Evolutionary conservation across 257 asterid genomes (phyloP).

Genomic region (Scutellaria minor): DNA sequence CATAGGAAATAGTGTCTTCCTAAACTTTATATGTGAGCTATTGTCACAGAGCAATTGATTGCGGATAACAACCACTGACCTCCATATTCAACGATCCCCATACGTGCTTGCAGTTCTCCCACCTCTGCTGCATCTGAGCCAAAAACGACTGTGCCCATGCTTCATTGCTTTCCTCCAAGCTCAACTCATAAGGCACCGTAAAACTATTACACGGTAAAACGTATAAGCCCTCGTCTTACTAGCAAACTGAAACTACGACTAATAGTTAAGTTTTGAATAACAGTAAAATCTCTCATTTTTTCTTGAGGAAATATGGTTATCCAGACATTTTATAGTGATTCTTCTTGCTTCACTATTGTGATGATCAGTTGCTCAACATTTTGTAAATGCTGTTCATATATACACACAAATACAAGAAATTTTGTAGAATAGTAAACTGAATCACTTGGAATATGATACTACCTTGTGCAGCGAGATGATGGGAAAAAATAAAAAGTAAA

Average conservation of each 20-base stretch:
- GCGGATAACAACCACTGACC: slow-evolving; percentile 71
- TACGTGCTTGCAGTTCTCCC: slow-evolving; percentile 61
- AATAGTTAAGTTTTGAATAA: not conserved
- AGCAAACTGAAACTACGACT: not conserved
- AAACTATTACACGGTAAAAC: slow-evolving; percentile 50
- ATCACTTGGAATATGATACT: too few species aligned
- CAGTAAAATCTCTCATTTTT: not conserved
- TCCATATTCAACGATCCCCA: slow-evolving; percentile 78
- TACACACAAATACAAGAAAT: not conserved
- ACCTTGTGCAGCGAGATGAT: too few species aligned
- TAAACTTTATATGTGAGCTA: not conserved
- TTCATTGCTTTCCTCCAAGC: slow-evolving; percentile 66
- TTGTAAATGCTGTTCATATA: not conserved
- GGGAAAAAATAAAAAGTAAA: too few species aligned
- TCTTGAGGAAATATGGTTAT: too few species aligned
- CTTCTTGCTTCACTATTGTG: not conserved
- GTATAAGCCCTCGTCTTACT: not conserved
- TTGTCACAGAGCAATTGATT: slow-evolving; percentile 66
- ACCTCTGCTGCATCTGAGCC: slow-evolving; percentile 43
- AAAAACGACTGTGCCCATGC: slow-evolving; percentile 77
- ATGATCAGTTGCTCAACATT: not conserved
- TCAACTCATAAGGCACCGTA: slow-evolving; percentile 77
- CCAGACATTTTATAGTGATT: not conserved
- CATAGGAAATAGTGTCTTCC: not conserved
- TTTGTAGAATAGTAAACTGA: not conserved